Evolutionary conservation across 371 early-diverging fungal genomes (phyloP), one percentile per base, ranked within the genome.

Genomic region (Phascolomyces articulosus): DNA sequence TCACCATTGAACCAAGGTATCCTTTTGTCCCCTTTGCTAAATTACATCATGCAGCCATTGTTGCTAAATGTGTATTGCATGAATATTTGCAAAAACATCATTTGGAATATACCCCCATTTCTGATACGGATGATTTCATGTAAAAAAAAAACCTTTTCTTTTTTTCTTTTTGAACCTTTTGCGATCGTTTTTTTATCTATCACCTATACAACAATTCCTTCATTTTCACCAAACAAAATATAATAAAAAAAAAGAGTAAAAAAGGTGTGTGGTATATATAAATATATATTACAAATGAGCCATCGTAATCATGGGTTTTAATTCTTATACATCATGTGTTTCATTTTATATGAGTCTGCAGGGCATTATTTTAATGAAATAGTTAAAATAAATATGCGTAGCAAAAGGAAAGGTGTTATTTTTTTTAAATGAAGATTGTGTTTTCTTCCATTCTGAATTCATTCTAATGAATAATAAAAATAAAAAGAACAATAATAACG

Each of bases 41-140:
- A 8, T 53, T 79, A 4, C 71, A 73, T 24, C 80, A 79, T 54
- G 73, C 80, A n/a, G 74, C 77, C n/a, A 79, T 79, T 26, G 73
- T 71, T 20, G 67, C 71, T 20, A 79, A 79, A 51, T 71, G 72
- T 40, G 62, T 75, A 20, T 23, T 79, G 11, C 54, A 38, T 11
- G 79, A 79, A 40, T 73, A 63, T 34, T 63, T 75, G 6, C 31
- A 60, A 2, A 56, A 58, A 24, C 63, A 72, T 8, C 60, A 69
- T 4, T 23, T 78, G 20, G 53, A 59, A 21, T 75, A 73, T 49
- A 51, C 63, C 40, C 59, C 62, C 4, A 73, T 75, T 34, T 67
- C 62, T 0, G 61, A 73, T 23, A 60, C 63, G 8, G 68, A 71
- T 13, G 75, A 78, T 26, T 75, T 57, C 41, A 71, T 78, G 75